phyloP scores from a whole-genome alignment of 202 grass and related monocot species.

The Zizania palustris region DNA sequence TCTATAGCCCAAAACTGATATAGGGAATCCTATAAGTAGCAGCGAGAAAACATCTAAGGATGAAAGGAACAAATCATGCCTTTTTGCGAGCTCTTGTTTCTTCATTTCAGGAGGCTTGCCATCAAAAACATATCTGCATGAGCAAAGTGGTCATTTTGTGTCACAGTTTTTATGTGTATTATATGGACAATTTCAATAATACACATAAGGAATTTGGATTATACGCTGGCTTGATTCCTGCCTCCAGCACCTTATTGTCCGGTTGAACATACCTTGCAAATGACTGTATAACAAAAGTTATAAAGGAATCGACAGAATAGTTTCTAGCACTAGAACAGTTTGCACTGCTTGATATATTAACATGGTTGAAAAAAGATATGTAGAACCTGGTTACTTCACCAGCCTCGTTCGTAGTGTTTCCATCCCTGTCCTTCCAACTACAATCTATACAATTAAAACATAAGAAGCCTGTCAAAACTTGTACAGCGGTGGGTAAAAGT shows the following conservation, averaged over 20 bases:
- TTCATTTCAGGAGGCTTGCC: conserved; percentile 94
- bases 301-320: neutral
- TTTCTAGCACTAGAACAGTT: neutral
- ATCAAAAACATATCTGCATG: conserved; percentile 93
- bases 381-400: conserved; percentile 90
- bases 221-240: conserved; percentile 98
- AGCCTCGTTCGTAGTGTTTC: conserved; percentile 94
- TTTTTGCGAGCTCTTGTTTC: conserved; percentile 84
- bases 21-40: neutral
- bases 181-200: neutral
- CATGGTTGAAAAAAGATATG: conserved; percentile 3
- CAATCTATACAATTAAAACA: conserved; percentile 61
- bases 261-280: conserved; percentile 95
- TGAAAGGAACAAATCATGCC: conserved; percentile 44
- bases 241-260: conserved; percentile 93
- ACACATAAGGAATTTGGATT: conserved; percentile 37
- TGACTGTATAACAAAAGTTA: conserved; percentile 51
- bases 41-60: conserved; percentile 1
- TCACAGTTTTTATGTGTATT: neutral
- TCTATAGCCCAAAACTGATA: conserved; percentile 8
- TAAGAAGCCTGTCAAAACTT: conserved; percentile 32
- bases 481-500: neutral
- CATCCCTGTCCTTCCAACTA: conserved; percentile 82
- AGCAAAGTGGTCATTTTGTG: conserved; percentile 3
- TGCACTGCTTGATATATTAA: conserved; percentile 2